Evolutionary conservation across 176 grass and related monocot genomes (phyloP).

Genomic region (Musa acuminata): DNA sequence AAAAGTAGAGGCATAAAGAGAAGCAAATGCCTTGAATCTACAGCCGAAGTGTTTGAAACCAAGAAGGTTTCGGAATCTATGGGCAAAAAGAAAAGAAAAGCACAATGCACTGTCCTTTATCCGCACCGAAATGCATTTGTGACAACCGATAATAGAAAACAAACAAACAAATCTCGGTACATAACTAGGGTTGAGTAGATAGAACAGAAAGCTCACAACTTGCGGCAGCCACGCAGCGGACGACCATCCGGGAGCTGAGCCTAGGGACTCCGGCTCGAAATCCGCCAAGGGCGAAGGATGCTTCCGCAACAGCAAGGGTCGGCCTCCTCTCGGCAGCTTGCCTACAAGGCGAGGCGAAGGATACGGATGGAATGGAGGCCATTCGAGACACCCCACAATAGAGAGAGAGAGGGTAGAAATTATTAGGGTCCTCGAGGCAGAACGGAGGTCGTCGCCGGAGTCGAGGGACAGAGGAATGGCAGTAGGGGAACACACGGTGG

Average conservation of each 20-base stretch:
- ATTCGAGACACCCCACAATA: slow-evolving; percentile 12
- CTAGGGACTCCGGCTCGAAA: slow-evolving; percentile 3
- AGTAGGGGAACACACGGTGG: not conserved
- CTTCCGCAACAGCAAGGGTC: not conserved
- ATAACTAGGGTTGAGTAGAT: not conserved
- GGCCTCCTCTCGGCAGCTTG: slow-evolving; percentile 44
- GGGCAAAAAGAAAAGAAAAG: no score
- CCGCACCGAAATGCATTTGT: not conserved
- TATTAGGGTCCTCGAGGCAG: slow-evolving; percentile 25
- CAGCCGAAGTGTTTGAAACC: no score
- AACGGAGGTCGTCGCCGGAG: not conserved
- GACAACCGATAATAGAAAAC: not conserved
- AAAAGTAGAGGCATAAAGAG: no score
- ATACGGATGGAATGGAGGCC: slow-evolving; percentile 61
- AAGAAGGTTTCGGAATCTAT: no score
- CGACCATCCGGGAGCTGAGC: slow-evolving; percentile 23
- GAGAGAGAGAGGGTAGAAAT: slow-evolving; percentile 22
- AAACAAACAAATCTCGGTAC: not conserved
- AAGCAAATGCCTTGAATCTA: no score
- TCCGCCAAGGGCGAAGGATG: not conserved
- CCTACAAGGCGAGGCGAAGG: slow-evolving; percentile 45
- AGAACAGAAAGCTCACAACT: slow-evolving; percentile 45
- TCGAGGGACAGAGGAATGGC: not conserved
- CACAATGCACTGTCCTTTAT: no score
- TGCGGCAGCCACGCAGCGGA: slow-evolving; percentile 29